A percentile compares a stretch with the other conserved stretches of the same genome.
These are phyloP conservation scores for Madurella fahalii DNA, from an alignment of 2,329 filamentous ascomycete genomes.

Conservation along the genomic window DNA sequence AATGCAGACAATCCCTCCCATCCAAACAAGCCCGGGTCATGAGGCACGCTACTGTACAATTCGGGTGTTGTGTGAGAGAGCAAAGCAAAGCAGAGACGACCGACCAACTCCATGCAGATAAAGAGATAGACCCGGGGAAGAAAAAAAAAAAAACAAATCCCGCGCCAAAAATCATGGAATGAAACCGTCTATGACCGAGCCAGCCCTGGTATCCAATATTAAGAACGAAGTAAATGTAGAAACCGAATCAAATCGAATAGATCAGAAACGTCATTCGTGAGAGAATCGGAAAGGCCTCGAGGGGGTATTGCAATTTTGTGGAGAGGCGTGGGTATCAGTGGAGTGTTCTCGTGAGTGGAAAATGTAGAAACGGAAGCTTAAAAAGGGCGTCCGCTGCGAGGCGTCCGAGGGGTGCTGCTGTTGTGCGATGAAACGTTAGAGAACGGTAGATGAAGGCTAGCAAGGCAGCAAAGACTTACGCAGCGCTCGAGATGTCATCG, in stretches of 20 bases:
- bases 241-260: slow-evolving; percentile 12
- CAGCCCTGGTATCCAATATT: slow-evolving; percentile 13
- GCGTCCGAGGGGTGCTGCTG: slow-evolving; percentile 40
- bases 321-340: slow-evolving; percentile 16
- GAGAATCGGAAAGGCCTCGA: slow-evolving; percentile 16
- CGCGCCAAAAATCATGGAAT: slow-evolving; percentile 15
- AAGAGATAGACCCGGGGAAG: background rate
- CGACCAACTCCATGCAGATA: slow-evolving; percentile 11
- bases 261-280: slow-evolving; percentile 21
- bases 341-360: slow-evolving; percentile 2
- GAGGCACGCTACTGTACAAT: slow-evolving; percentile 20
- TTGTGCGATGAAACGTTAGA: slow-evolving; percentile 17
- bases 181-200: slow-evolving; percentile 21
- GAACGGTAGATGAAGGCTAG: background rate
- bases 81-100: slow-evolving; percentile 5
- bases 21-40: slow-evolving; percentile 10
- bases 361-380: slow-evolving; percentile 17
- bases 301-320: slow-evolving; percentile 16
- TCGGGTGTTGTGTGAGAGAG: slow-evolving; percentile 8
- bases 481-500: slow-evolving; percentile 58
- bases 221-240: slow-evolving; percentile 9
- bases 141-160: slow-evolving; percentile 2
- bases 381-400: slow-evolving; percentile 45
- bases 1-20: slow-evolving; percentile 10
- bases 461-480: slow-evolving; percentile 41